Evolutionary conservation across 2,329 filamentous ascomycete species (phyloP).

Genomic region (Achaetomium macrosporum): DNA sequence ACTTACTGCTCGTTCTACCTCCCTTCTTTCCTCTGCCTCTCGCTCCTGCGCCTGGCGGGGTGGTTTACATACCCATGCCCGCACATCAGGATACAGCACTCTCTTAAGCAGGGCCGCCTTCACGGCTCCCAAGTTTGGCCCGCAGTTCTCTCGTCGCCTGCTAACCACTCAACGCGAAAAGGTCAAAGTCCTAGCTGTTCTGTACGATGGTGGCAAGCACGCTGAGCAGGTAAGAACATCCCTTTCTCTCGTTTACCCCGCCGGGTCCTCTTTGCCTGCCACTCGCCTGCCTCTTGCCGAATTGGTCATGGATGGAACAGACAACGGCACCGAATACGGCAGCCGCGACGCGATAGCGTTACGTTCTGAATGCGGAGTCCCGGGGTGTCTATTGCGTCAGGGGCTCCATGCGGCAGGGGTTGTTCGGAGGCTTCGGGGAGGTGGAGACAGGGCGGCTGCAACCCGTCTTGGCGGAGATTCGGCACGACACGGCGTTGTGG

Average conservation of each 20-base stretch:
- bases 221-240: slow-evolving; percentile 66
- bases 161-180: slow-evolving; percentile 50
- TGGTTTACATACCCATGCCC: neutral
- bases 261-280: neutral
- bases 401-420: neutral
- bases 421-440: slow-evolving; percentile 8
- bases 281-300: neutral
- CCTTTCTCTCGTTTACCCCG: slow-evolving; percentile 7
- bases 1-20: slow-evolving; percentile 13
- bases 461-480: slow-evolving; percentile 4
- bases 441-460: neutral
- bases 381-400: neutral
- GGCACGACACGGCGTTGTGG: neutral
- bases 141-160: slow-evolving; percentile 37
- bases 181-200: slow-evolving; percentile 92
- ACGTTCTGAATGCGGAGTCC: slow-evolving; percentile 11
- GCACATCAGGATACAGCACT: neutral
- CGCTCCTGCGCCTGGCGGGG: slow-evolving; percentile 7
- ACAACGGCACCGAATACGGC: too few relatives aligned
- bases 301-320: neutral
- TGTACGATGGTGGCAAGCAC: slow-evolving; percentile 89
- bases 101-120: neutral
- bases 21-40: slow-evolving; percentile 1
- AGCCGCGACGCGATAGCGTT: neutral
- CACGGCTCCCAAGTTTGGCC: neutral